phyloP scores from a whole-genome alignment of 768 basidiomycete species.

The Collybiopsis confluens region DNA sequence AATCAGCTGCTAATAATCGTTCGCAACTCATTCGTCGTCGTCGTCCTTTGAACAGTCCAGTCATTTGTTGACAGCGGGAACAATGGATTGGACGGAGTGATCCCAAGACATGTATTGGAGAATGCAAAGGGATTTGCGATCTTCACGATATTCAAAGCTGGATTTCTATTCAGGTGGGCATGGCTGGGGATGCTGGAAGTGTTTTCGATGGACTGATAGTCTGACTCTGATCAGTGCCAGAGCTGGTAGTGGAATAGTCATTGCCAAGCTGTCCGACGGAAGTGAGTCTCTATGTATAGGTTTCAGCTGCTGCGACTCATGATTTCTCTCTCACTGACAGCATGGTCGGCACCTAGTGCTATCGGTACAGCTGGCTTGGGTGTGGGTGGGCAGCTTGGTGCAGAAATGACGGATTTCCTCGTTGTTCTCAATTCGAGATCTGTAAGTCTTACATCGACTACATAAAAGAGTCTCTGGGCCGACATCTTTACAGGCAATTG shows the following conservation, averaged over 20 bases:
- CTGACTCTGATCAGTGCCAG: slow-evolving; percentile 53
- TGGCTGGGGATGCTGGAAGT: no score
- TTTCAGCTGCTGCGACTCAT: no score
- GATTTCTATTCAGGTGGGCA: slow-evolving; percentile 61
- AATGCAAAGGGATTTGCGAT: slow-evolving; percentile 79
- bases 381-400: slow-evolving; percentile 72
- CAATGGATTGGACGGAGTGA: slow-evolving; percentile 73
- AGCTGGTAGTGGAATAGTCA: slow-evolving; percentile 84
- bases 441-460: slow-evolving; percentile 34
- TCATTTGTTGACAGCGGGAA: slow-evolving; percentile 80
- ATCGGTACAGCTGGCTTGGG: slow-evolving; percentile 92
- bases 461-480: slow-evolving; percentile 9
- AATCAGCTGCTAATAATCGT: no score
- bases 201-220: slow-evolving; percentile 66
- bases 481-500: slow-evolving; percentile 47
- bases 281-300: slow-evolving; percentile 46
- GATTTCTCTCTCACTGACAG: no score
- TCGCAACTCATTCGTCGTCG: no score
- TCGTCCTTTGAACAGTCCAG: no score
- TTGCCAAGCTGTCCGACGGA: slow-evolving; percentile 78
- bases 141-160: slow-evolving; percentile 83
- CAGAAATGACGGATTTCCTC: slow-evolving; percentile 88
- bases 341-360: slow-evolving; percentile 93
- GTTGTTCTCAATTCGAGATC: slow-evolving; percentile 82
- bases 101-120: slow-evolving; percentile 45